Base-by-base conservation (phyloP, 2,329 filamentous ascomycete genomes). In the Sphaerulina musiva region DNA sequence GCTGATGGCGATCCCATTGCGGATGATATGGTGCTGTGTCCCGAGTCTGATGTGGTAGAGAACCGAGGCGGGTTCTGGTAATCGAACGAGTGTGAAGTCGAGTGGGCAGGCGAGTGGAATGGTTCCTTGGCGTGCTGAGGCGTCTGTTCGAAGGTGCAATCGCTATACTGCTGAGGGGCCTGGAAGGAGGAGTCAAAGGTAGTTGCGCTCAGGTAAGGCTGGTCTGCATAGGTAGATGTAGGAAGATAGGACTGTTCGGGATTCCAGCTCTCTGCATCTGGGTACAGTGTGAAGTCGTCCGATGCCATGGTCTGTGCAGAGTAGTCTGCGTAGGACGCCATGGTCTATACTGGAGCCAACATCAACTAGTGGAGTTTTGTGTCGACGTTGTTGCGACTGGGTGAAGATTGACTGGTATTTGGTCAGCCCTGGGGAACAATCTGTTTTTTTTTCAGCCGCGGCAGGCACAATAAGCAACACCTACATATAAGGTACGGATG, bases 1-100 rank as follows among this genome's bases (percentile, higher is more conserved):
- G 85, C 31, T 77, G 80, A 73, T 29, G 77, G 77, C 5, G 77
- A 80, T 42, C 74, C 75, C 59, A 75, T 74, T 12, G 73, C 69
- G 9, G 77, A 79, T 3, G 77, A 79, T 9, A 77, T 74, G 12
- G 71, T 70, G 60, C 72, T 74, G 44, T 69, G 70, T 52, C 74
- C 75, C 31, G 77, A 79, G 61, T 78, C 75, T 7, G 76, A 79
- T 2, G 74, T 76, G 12, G 74, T 69, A 11, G 74, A 76, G 12
- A 76, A 70, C 9, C 74, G 66, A 32, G 74, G 73, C 34, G 75
- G 73, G 47, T 64, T 53, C 46, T 73, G 71, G 54, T 63, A 55
- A 39, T 77, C 75, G 61, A 76, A 77, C 7, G 74, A 74, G 56
- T 76, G 69, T 26, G 73, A 68, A 34, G 65, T 65, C 4, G 75